phyloP scores from a whole-genome alignment of 73 alveolate genomes.

The Paramecium tetraurelia region DNA sequence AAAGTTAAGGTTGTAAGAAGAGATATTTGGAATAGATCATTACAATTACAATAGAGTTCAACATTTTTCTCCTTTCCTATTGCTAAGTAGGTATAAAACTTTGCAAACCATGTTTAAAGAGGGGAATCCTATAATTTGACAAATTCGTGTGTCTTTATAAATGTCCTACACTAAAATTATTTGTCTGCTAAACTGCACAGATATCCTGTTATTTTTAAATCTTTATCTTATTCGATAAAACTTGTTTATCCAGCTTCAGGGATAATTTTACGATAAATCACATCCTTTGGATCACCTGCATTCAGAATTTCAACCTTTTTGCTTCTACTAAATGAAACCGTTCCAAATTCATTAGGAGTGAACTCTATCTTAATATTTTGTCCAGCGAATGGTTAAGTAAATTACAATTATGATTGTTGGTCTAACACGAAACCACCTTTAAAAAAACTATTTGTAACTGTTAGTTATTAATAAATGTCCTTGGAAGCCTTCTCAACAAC shows the following conservation, averaged over 20 bases:
- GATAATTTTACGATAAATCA: neutral
- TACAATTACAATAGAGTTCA: neutral
- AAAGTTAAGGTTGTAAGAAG: neutral
- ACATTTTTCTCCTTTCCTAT: neutral
- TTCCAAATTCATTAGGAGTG: neutral
- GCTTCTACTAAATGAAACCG: neutral
- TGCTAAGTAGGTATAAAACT: neutral
- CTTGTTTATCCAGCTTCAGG: neutral
- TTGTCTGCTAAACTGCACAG: neutral
- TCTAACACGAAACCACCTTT: neutral
- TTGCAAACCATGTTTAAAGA: neutral
- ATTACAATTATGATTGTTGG: neutral
- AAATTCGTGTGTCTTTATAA: neutral
- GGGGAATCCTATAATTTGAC: neutral
- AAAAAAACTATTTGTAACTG: neutral
- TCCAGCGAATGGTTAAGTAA: neutral
- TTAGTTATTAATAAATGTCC: neutral
- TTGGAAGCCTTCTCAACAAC: neutral
- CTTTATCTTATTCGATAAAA: neutral
- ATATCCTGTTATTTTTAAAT: neutral
- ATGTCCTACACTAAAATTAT: neutral
- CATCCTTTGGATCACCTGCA: neutral
- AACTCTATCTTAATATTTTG: neutral
- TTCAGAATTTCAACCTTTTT: neutral
- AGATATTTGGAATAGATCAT: neutral